Conservation (phyloP, 148 eudicot genomes). For the Pouteria glomerata region DNA sequence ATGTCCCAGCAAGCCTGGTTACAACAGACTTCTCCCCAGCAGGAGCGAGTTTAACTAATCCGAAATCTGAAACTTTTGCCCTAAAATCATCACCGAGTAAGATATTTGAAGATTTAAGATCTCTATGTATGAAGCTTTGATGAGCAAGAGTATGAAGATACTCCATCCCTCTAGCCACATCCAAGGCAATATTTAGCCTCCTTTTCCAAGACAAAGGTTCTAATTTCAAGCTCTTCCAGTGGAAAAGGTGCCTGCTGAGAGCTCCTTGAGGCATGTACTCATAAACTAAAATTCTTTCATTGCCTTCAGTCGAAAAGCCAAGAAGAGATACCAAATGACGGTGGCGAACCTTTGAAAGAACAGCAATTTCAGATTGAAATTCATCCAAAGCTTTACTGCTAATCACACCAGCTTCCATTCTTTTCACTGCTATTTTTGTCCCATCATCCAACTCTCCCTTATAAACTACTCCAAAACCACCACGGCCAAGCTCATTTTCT, state of each 20-base stretch:
- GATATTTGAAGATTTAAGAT: constrained; percentile 71
- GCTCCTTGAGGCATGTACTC: constrained; percentile 76
- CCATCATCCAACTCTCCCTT: constrained; percentile 65
- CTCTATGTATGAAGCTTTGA: constrained; percentile 70
- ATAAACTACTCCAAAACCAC: constrained; percentile 78
- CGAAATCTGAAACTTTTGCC: constrained; percentile 75
- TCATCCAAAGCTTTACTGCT: constrained; percentile 57
- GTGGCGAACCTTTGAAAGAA: constrained; percentile 67
- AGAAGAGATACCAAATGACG: constrained; percentile 65
- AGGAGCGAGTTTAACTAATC: constrained; percentile 80
- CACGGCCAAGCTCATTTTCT: constrained; percentile 71
- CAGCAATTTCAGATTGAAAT: constrained; percentile 69
- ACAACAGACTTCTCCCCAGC: constrained; percentile 55
- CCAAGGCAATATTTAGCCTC: constrained; percentile 61
- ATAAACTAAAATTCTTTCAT: constrained; percentile 69
- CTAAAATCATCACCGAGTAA: constrained; percentile 61
- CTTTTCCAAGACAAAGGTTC: constrained; percentile 62
- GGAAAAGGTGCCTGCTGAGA: constrained; percentile 60
- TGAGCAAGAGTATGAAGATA: constrained; percentile 69
- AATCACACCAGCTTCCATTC: constrained; percentile 61
- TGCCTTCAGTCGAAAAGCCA: constrained; percentile 55
- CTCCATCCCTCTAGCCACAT: constrained; percentile 78
- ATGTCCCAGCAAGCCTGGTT: constrained; percentile 81
- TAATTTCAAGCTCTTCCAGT: constrained; percentile 42
- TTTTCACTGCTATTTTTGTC: constrained; percentile 66